Evolutionary conservation across 2,329 filamentous ascomycete genomes (phyloP).

Genomic region (Alternaria sp.): DNA sequence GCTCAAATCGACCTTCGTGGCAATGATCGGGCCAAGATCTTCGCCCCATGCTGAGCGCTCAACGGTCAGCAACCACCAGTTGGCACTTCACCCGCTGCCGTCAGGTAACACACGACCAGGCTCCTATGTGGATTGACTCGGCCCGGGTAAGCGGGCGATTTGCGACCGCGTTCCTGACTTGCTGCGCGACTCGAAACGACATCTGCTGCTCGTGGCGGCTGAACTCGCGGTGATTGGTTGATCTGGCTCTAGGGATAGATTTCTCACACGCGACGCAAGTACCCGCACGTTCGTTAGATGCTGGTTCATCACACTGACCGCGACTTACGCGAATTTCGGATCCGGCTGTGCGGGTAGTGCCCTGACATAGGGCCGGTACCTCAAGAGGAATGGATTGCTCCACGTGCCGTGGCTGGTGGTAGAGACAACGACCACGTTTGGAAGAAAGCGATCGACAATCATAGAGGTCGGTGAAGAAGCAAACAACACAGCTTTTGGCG

Average conservation of each 20-base stretch:
- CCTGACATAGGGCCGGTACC: not conserved
- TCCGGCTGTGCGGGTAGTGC: not conserved
- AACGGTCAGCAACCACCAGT: constrained; percentile 8
- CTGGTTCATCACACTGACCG: not conserved
- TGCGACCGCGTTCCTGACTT: constrained; percentile 2
- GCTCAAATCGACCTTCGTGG: not conserved
- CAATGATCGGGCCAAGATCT: not conserved
- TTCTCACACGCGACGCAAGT: not conserved
- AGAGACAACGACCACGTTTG: not conserved
- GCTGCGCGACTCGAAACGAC: not conserved
- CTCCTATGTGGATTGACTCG: not conserved
- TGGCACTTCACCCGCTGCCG: not conserved
- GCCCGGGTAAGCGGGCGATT: not conserved
- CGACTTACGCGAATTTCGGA: not conserved
- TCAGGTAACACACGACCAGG: constrained; percentile 3
- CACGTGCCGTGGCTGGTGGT: not conserved
- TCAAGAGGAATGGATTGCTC: not conserved
- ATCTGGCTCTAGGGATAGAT: not conserved
- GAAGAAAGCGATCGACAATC: not conserved
- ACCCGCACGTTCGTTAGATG: constrained; percentile 7
- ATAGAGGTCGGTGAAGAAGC: not conserved
- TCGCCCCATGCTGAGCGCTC: not conserved
- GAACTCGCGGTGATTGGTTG: not conserved
- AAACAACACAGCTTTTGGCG: not conserved
- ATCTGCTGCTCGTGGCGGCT: constrained; percentile 6